These are phyloP conservation scores for Neofusicoccum ribis DNA, from an alignment of 2,329 filamentous ascomycete genomes.

Conservation along the genomic window DNA sequence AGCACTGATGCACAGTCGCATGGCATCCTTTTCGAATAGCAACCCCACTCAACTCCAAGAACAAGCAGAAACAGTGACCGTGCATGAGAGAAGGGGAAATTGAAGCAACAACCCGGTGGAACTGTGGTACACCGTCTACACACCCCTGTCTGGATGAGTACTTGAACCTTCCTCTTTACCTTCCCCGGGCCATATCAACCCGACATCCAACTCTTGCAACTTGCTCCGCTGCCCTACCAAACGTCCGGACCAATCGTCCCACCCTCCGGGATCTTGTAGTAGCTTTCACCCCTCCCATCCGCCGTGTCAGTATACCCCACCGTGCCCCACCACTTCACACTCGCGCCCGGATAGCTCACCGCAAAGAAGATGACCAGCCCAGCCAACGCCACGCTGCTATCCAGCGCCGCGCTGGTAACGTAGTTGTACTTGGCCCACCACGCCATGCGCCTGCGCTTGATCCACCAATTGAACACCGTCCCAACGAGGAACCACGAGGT, in stretches of 20 bases:
- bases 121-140: too few species aligned
- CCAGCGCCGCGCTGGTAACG: slow-evolving; percentile 69
- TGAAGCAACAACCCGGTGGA: too few species aligned
- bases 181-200: background rate
- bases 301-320: slow-evolving; percentile 46
- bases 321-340: slow-evolving; percentile 66
- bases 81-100: too few species aligned
- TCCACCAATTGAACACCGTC: slow-evolving; percentile 66
- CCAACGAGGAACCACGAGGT: slow-evolving; percentile 70
- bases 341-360: slow-evolving; percentile 59
- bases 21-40: too few species aligned
- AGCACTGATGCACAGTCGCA: background rate
- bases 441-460: slow-evolving; percentile 64
- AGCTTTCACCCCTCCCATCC: slow-evolving; percentile 37
- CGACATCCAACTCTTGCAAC: too few species aligned
- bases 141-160: too few species aligned
- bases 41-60: too few species aligned
- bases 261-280: background rate
- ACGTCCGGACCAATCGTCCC: background rate
- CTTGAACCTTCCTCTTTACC: too few species aligned
- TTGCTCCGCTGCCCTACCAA: background rate
- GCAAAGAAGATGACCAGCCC: slow-evolving; percentile 71
- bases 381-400: slow-evolving; percentile 65
- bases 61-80: too few species aligned
- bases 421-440: slow-evolving; percentile 83